Conservation (phyloP, 179 eudicot species). For the Carnegiea gigantea region DNA sequence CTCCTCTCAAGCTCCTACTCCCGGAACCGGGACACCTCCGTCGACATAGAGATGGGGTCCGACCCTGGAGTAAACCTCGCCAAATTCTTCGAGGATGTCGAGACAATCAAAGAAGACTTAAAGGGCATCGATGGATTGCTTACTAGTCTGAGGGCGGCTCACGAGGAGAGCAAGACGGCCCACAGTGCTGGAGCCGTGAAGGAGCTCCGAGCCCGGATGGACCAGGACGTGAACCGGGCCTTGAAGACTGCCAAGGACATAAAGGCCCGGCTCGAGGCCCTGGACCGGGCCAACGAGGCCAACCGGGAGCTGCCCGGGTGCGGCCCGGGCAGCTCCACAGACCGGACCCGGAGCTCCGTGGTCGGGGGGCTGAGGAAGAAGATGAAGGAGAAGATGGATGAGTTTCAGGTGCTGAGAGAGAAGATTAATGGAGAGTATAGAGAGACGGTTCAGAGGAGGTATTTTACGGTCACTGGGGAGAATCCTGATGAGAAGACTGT, state of each 20-base stretch:
- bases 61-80: constrained; percentile 32
- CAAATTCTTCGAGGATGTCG: constrained; percentile 38
- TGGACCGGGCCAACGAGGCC: constrained; percentile 31
- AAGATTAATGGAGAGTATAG: constrained; percentile 35
- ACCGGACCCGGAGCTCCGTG: constrained; percentile 28
- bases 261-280: constrained; percentile 30
- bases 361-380: constrained; percentile 35
- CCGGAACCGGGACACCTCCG: background rate
- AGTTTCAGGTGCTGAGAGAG: constrained; percentile 34
- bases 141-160: constrained; percentile 23
- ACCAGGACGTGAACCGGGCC: constrained; percentile 27
- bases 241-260: constrained; percentile 34
- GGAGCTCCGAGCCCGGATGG: constrained; percentile 36
- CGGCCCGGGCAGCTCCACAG: constrained; percentile 39
- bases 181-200: constrained; percentile 32
- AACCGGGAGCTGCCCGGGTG: constrained; percentile 27
- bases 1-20: constrained; percentile 35
- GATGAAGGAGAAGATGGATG: constrained; percentile 38
- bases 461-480: constrained; percentile 42
- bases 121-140: constrained; percentile 24
- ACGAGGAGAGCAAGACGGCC: constrained; percentile 36
- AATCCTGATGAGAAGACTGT: constrained; percentile 36
- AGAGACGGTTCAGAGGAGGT: constrained; percentile 36
- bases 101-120: constrained; percentile 30
- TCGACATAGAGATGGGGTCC: constrained; percentile 30